Evolutionary conservation across 306 rosid species (phyloP).

Genomic region (Quercus cerris): DNA sequence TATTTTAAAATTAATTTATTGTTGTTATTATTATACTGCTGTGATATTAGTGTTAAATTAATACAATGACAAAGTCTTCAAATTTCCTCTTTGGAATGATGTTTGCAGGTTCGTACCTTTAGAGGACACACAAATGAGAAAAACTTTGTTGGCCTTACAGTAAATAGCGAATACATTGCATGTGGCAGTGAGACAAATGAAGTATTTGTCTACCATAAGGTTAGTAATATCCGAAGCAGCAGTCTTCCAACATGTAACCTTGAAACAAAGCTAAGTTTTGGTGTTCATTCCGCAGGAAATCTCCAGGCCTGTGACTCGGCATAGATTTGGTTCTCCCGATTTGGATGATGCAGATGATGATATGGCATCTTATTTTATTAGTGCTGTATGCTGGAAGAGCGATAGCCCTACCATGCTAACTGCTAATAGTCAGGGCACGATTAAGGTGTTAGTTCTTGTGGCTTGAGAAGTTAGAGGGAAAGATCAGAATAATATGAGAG

Average conservation of each 20-base stretch:
- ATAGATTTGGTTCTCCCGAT: constrained; percentile 78
- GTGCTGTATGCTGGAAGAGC: constrained; percentile 98
- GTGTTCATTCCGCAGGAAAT: constrained; percentile 62
- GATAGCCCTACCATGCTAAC: constrained; percentile 90
- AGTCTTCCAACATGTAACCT: neutral
- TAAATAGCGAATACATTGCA: constrained; percentile 81
- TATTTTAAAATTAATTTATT: no score
- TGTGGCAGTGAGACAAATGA: constrained; percentile 98
- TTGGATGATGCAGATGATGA: constrained; percentile 76
- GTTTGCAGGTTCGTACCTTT: constrained; percentile 75
- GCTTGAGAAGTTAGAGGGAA: constrained; percentile 33
- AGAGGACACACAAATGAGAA: constrained; percentile 93
- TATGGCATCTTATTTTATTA: constrained; percentile 79
- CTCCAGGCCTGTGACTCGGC: constrained; percentile 79
- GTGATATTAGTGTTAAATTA: neutral
- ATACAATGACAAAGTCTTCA: neutral
- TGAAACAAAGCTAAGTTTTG: constrained; percentile 18
- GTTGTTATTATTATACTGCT: neutral
- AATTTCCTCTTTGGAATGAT: neutral
- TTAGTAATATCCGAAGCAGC: constrained; percentile 27
- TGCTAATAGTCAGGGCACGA: constrained; percentile 96
- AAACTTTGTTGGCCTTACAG: constrained; percentile 94
- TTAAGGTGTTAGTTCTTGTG: constrained; percentile 92
- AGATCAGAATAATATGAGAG: neutral
- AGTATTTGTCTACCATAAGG: constrained; percentile 97